Base-by-base conservation (phyloP, 176 grass and related monocot genomes). In the Carex cristatella region DNA sequence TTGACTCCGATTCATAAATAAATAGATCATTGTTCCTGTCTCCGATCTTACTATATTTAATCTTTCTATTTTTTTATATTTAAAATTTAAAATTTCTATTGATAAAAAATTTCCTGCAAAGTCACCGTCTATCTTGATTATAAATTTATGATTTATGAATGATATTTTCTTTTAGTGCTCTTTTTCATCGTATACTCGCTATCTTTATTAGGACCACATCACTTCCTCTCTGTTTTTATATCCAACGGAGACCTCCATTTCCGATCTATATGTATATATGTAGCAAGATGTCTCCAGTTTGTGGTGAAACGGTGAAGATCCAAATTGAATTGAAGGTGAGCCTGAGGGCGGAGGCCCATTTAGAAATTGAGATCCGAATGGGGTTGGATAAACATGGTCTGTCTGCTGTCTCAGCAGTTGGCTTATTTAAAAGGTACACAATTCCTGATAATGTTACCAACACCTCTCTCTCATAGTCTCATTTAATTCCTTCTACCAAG, bases 381-480 rank as follows among this genome's bases (percentile, higher is more conserved):
- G 5, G 61, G 7, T 63, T 63, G 61, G 28, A 63, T 9, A 63
- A 63, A 63, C 61, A 63, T 19, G 61, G 6, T 27, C 1, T 27
- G 15, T 59, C 59, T 81, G 32, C 79, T 64, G 79, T 32, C 79
- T 63, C 79, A 46, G 56, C 57, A 81, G 38, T 64, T 81, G 79
- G 58, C 35, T 64, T 81, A 42, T 81, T 64, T 81, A 81, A 81
- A 81, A 40, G 79, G 58, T 81, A 58, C 79, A 33, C 32, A 4
- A 61, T 40, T 42, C 13, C 33, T 81, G 58, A 81, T 59, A 46
- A 1, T 46, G 44, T 8, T 46, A 81, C 58, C 79, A 40, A 81
- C 79, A 38, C 3, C 51, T 63, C 56, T 61, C 48, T 49, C 48
- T 49, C 23, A n/a, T n/a, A 23, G 23, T 23, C 23, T 23, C 48